Evolutionary conservation across 768 basidiomycete genomes (phyloP), one percentile per base, ranked within the genome.

Genomic region (Lactarius sanguifluus): DNA sequence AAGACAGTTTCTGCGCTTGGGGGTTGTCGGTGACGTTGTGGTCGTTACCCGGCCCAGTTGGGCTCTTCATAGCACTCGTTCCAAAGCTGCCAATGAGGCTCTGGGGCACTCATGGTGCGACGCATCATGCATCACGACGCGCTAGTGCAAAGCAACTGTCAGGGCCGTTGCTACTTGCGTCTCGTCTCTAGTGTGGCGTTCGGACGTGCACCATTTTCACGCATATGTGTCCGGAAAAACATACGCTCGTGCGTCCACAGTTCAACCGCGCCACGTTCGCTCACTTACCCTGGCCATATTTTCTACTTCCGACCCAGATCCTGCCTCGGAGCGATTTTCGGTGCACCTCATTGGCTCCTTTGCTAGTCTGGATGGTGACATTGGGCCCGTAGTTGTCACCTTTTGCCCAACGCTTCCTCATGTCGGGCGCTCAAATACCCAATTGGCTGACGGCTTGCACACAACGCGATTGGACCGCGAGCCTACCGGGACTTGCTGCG

Each of bases 141-240:
- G 43, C 34, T 43, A n/a, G 25, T 57, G 20, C 16, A 25, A 25
- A 10, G 34, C 60, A 28, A 23, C 57, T 45, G 65, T 62, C 65
- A 66, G 40, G 65, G 61, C 60, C 57, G 65, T 62, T 58, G 61
- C 65, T 52, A 62, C 32, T 62, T 12, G 40, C 4, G 55, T 18
- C 36, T 38, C 36, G 12, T 62, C 50, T 54, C 61, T 45, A 34
- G 23, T 30, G 38, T 52, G 23, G 60, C 25, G 9, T 50, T 36
- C 4, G 5, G 41, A 36, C 18, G 23, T 59, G 45, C 23, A 23
- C 47, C 47, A 5, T 32, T 55, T 55, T 60, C 16, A 40, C 32
- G 55, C 52, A 65, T 10, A 50, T 58, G 43, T 50, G 20, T 38
- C 47, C 38, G 20, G 36, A 52, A 64, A 40, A 28, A 23, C 34